Evolutionary conservation across 2,329 filamentous ascomycete genomes (phyloP), one percentile per base, ranked within the genome.

Genomic region (Colletotrichum viniferum): DNA sequence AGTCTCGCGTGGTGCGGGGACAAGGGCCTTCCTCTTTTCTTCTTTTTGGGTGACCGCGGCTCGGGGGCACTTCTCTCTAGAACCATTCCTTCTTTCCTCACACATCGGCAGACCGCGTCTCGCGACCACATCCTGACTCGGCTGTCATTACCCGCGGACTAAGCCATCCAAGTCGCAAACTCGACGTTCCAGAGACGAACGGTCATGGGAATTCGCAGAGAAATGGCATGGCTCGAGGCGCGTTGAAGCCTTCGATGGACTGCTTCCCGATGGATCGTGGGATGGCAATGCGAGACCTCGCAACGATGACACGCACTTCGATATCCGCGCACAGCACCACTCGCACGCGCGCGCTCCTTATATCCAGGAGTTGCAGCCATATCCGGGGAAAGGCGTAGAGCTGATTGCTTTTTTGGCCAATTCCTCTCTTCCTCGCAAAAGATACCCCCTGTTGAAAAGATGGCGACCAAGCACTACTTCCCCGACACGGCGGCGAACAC

Each of bases 401-500:
- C 30, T 6, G 3, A 21, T 21, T 34, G 58, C 28, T 32, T 12
- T n/a, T 58, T 62, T 62, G 28, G 34, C 36, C 21, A 13, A 16
- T 61, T 34, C 32, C 30, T 32, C 32, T 28, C 4, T 14, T 34
- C 58, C 30, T 21, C 30, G 28, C 34, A 26, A 63, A 38, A 21
- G 16, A 30, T 36, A 34, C 28, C 38, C 21, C 48, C 64, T 30
- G 30, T 34, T n/a, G 32, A 28, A 34, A 71, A 28, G n/a, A 76
- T 76, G 71, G 77, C 78, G 21, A 78, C 78, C 4, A 77, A 73
- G 55, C 77, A 78, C 48, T 79, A 79, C 56, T 79, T 78, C 58
- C 78, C 73, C 21, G 55, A 69, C 5, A 77, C 76, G 6, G 71
- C 77, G 13, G 78, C 78, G 18, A 81, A 80, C 66, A 80, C 78